Percentiles rank a stretch among this genome's conserved stretches.
Evolutionary conservation across 2,329 filamentous ascomycete genomes (phyloP).

Genomic region (Aspergillus tamarii): DNA sequence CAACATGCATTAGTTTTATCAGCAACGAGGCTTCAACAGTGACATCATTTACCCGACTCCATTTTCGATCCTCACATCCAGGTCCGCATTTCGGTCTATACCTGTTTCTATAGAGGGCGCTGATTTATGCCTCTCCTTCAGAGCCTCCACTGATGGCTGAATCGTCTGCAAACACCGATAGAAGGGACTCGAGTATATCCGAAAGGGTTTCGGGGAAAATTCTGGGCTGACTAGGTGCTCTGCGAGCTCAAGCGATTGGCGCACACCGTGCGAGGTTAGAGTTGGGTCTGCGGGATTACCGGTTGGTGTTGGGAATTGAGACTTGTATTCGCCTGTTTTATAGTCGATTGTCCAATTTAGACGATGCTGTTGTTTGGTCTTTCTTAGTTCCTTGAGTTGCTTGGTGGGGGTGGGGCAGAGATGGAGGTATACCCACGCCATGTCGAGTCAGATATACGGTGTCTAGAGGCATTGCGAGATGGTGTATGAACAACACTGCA

Average conservation of each 20-base stretch:
- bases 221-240: slow-evolving; percentile 34
- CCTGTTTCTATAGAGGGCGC: neutral
- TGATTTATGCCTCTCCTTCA: slow-evolving; percentile 25
- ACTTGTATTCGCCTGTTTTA: slow-evolving; percentile 74
- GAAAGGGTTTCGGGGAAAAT: slow-evolving; percentile 46
- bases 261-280: slow-evolving; percentile 82
- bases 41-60: slow-evolving; percentile 51
- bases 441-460: slow-evolving; percentile 75
- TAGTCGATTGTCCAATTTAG: slow-evolving; percentile 87
- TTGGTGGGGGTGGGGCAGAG: neutral
- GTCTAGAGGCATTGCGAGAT: slow-evolving; percentile 63
- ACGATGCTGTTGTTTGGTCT: slow-evolving; percentile 69
- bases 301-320: slow-evolving; percentile 77
- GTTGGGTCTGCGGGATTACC: slow-evolving; percentile 86
- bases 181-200: slow-evolving; percentile 81
- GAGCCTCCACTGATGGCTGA: slow-evolving; percentile 59
- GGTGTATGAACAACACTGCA: too few relatives aligned
- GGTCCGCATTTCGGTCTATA: slow-evolving; percentile 25
- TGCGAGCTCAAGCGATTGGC: slow-evolving; percentile 79
- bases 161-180: slow-evolving; percentile 88
- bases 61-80: slow-evolving; percentile 54
- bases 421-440: slow-evolving; percentile 60
- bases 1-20: neutral
- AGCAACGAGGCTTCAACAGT: neutral
- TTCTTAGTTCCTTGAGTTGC: neutral